These are phyloP conservation scores for Phialophora expanda DNA, from an alignment of 2,329 filamentous ascomycete species.

Conservation along the genomic window DNA sequence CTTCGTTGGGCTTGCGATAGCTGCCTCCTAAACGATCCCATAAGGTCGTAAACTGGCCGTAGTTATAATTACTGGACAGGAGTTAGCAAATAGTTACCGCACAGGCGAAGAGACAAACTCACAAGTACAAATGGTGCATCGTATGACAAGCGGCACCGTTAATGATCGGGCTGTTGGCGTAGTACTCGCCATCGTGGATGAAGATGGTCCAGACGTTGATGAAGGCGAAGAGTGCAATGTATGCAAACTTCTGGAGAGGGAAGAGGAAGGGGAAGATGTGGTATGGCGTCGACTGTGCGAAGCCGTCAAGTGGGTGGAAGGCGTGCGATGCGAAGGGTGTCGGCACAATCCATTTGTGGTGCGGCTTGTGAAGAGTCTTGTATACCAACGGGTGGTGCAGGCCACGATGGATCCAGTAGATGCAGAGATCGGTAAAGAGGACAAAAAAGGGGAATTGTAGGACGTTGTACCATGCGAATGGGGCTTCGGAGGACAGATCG, in stretches of 20 bases:
- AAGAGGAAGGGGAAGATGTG: slow-evolving; percentile 93
- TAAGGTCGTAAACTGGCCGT: slow-evolving; percentile 89
- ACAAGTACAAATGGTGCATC: slow-evolving; percentile 69
- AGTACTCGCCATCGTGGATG: slow-evolving; percentile 94
- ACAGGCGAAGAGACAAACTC: neutral
- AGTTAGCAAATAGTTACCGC: neutral
- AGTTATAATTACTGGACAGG: slow-evolving; percentile 76
- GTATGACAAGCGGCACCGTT: slow-evolving; percentile 95
- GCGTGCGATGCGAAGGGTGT: slow-evolving; percentile 91
- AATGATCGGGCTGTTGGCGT: slow-evolving; percentile 85
- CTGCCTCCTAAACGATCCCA: slow-evolving; percentile 89
- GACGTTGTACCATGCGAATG: slow-evolving; percentile 76
- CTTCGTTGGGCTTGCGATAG: slow-evolving; percentile 83
- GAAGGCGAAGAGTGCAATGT: slow-evolving; percentile 83
- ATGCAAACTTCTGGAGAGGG: slow-evolving; percentile 88
- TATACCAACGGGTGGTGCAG: slow-evolving; percentile 82
- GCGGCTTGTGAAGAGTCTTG: slow-evolving; percentile 90
- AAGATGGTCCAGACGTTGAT: slow-evolving; percentile 98
- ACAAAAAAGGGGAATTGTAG: slow-evolving; percentile 88
- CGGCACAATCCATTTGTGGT: slow-evolving; percentile 99
- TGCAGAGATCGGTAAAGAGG: slow-evolving; percentile 83
- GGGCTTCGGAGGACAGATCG: slow-evolving; percentile 75
- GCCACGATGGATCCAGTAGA: slow-evolving; percentile 90
- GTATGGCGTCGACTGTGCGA: slow-evolving; percentile 85
- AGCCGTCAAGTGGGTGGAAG: slow-evolving; percentile 94